Base-by-base conservation (phyloP, 2,329 filamentous ascomycete species). In the Phialemoniopsis sp. region DNA sequence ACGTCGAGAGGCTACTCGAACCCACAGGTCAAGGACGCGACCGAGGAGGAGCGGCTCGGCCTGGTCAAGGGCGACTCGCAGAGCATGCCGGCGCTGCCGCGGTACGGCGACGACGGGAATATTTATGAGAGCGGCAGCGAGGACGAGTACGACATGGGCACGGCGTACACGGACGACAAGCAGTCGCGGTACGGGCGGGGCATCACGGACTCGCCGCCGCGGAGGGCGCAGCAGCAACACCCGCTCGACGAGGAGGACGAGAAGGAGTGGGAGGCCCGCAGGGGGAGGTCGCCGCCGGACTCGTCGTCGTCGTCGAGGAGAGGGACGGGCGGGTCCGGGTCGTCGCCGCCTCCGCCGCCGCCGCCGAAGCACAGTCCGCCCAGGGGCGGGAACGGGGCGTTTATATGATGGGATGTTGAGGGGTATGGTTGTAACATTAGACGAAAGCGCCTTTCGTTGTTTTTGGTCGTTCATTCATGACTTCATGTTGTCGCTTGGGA, bases 41-140 rank as follows among this genome's bases (percentile, higher is more conserved):
- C 86, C 0, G 89, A 95, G 57, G 89, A 95, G 63, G 89, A 95
- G 62, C 72, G 79, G 14, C 62, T 91, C 7, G 89, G 89, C 1
- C 74, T 95, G 5, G 89, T 95, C n/a, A 85, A 84, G 50, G 85
- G 86, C 18, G 85, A 89, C 54, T 68, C 61, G 8, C 55, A 53
- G 16, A 57, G 58, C 14, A 49, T 56, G 48, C 58, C 65, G 8
- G 45, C 52, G 13, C 48, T 65, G 19, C 62, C 58, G 8, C 56
- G 52, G 10, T 66, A 61, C 37, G 59, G 64, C 30, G 57, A 60
- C 29, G 58, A 59, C 21, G 21, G 21, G 6, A 26, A 10, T 17
- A 49, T 54, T 6, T 26, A 26, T 26, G 21, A 26, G 21, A 26
- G 21, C 21, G 21, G 59, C 3, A 57, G 62, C 2, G 57, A 62